Conservation (phyloP, 495 filamentous ascomycete species). For the Friedmanniomyces endolithicus region DNA sequence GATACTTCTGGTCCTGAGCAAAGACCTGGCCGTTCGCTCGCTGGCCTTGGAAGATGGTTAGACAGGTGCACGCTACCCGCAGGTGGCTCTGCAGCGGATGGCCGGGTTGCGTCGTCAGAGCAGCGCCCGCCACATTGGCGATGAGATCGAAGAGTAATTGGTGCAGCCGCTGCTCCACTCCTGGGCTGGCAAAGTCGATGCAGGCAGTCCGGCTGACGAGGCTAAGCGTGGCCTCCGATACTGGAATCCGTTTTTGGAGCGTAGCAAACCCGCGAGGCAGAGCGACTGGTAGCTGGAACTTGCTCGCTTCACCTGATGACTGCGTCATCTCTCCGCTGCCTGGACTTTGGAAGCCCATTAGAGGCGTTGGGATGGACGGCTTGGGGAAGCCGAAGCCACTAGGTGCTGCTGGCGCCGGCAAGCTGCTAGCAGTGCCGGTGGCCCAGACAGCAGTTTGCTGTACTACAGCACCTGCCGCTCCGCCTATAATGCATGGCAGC, state of each 20-base stretch:
- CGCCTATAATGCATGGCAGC: constrained; percentile 3
- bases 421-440: background rate
- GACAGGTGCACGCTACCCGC: constrained; percentile 15
- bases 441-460: background rate
- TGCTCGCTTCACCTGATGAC: background rate
- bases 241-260: constrained; percentile 11
- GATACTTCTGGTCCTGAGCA: constrained; percentile 14
- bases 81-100: constrained; percentile 17
- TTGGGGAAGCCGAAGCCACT: background rate
- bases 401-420: background rate
- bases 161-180: constrained; percentile 15
- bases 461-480: background rate
- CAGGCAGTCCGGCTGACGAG: constrained; percentile 17
- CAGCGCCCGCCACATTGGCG: background rate
- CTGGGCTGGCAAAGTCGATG: constrained; percentile 17
- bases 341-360: background rate
- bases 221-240: constrained; percentile 8
- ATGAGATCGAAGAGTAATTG: constrained; percentile 19
- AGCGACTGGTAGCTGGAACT: constrained; percentile 13
- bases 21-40: constrained; percentile 16
- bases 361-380: background rate
- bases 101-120: background rate
- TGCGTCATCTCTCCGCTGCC: background rate
- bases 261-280: constrained; percentile 14
- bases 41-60: constrained; percentile 20